Conservation (phyloP, 1,139 yeast species). For the Geotrichum restrictum region DNA sequence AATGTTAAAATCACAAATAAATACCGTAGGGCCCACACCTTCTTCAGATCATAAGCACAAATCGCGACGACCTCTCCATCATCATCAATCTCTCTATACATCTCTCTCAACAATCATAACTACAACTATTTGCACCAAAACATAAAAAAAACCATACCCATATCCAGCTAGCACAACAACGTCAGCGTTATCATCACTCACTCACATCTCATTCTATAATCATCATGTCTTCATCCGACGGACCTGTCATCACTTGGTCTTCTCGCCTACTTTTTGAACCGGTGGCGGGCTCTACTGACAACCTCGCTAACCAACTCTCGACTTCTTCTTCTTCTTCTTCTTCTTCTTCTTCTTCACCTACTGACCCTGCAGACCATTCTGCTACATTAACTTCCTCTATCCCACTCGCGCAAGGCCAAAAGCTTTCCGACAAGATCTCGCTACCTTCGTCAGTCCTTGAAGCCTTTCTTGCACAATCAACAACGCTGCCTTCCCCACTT, state of each 20-base stretch:
- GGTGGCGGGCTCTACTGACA: slow-evolving; percentile 9
- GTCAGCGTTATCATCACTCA: not conserved
- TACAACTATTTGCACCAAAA: too few species aligned
- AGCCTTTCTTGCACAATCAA: slow-evolving; percentile 27
- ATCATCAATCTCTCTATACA: too few species aligned
- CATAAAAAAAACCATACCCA: too few species aligned
- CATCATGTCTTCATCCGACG: slow-evolving; percentile 9
- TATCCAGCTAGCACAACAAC: too few species aligned
- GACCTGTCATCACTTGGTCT: slow-evolving; percentile 13
- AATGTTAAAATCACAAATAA: too few species aligned
- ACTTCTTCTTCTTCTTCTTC: not conserved
- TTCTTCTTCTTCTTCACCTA: not conserved
- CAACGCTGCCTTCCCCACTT: slow-evolving; percentile 38
- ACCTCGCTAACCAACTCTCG: not conserved
- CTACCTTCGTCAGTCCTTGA: slow-evolving; percentile 36
- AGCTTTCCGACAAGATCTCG: slow-evolving; percentile 31
- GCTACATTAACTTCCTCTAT: too few species aligned
- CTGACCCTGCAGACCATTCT: not conserved
- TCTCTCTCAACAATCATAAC: too few species aligned
- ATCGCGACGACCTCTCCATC: too few species aligned
- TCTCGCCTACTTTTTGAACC: slow-evolving; percentile 17
- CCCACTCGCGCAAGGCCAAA: too few species aligned
- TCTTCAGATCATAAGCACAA: too few species aligned
- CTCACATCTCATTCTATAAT: not conserved
- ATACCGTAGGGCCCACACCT: too few species aligned